Base-by-base conservation (phyloP, 2,329 filamentous ascomycete species). In the Neophaeococcomyces aloes region DNA sequence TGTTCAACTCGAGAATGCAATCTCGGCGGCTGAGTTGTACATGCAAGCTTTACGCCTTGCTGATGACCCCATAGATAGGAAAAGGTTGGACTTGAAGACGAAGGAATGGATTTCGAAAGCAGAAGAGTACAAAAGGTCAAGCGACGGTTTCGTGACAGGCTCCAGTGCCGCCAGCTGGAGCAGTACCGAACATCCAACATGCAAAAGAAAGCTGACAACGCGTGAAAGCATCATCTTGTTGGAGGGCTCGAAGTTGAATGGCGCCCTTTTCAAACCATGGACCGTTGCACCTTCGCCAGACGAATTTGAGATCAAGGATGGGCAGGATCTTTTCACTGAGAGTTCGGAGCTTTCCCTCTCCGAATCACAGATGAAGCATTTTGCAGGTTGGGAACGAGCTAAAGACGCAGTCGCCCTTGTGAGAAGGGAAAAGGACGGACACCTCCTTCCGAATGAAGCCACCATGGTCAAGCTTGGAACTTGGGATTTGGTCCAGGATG, bases 401-500 rank as follows among this genome's bases (percentile, higher is more conserved):
- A 57, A 60, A 13, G 79, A 94, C 45, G 70, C 87, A 17, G 65
- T 83, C n/a, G 62, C 70, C 13, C 34, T 41, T 7, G 38, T 52
- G 14, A 65, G 48, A 14, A 34, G 59, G 56, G 46, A 54, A 4
- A 29, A 37, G 7, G 33, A 47, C 43, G 48, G 27, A 13, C 44
- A 31, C 41, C 11, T 7, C 25, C 29, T 40, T 38, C 23, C 49
- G n/a, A 42, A 39, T 17, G 59, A 58, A 2, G 71, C 70, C 11
- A 65, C 75, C 8, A 84, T 85, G 78, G 62, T 66, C 36, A 65
- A 70, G 7, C 27, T 42, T 14, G 39, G 40, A 8, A 71, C 75
- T 11, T 78, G 84, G 48, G 89, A 98, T 62, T 74, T 98, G 6
- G 87, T 95, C 2, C 91, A 98, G 63, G 91, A 98, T 62, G 79